Percentiles rank a stretch among this genome's conserved stretches.
These are phyloP conservation scores for Fusarium coffeatum DNA, from an alignment of 2,329 filamentous ascomycete genomes.

Conservation along the genomic window DNA sequence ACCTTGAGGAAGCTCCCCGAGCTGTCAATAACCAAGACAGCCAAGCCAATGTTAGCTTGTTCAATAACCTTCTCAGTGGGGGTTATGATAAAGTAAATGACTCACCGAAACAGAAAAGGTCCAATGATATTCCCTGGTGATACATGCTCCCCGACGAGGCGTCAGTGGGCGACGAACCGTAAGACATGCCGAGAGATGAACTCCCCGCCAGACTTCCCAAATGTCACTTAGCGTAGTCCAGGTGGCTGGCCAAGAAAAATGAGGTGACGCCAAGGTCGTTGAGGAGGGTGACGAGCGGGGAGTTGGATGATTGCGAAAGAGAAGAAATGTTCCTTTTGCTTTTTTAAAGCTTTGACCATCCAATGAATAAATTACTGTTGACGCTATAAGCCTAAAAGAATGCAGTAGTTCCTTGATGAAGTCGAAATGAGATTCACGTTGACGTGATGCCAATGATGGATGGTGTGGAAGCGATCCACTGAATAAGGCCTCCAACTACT, in stretches of 20 bases:
- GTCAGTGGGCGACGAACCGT: constrained; percentile 7
- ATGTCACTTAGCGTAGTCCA: not conserved
- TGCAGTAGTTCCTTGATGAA: not conserved
- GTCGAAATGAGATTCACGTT: not conserved
- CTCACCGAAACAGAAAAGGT: constrained; percentile 19
- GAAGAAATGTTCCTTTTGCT: not conserved
- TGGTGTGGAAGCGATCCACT: not conserved
- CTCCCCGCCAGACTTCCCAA: constrained; percentile 33
- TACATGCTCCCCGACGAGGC: constrained; percentile 31
- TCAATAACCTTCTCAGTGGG: constrained; percentile 24
- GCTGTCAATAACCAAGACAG: not conserved
- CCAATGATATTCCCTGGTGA: not conserved
- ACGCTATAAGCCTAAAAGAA: not conserved
- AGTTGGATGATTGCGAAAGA: not conserved
- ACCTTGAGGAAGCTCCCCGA: not conserved
- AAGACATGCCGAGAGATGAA: constrained; percentile 16
- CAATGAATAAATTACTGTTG: not conserved
- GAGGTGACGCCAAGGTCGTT: not conserved
- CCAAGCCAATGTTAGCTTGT: not conserved
- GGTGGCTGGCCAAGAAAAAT: constrained; percentile 24
- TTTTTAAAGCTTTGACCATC: not conserved
- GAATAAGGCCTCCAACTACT: not conserved
- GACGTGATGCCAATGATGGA: not conserved
- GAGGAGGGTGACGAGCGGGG: not conserved
- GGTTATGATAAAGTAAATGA: constrained; percentile 34